phyloP scores from a whole-genome alignment of 495 filamentous ascomycete genomes.

The Penicillium coprophilum region DNA sequence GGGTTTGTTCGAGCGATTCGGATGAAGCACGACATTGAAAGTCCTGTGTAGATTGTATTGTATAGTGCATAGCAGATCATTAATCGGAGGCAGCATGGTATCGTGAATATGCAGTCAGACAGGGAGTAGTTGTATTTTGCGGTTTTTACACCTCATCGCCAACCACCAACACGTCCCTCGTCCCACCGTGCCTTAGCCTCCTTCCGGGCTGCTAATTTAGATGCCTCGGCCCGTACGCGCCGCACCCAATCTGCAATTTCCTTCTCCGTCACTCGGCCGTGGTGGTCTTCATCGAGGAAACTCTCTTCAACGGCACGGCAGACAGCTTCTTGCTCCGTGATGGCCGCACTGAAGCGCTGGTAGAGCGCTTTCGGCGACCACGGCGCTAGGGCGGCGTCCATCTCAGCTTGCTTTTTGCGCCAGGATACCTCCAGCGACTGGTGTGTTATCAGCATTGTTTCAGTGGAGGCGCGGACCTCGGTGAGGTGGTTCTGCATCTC shows the following conservation, averaged over 20 bases:
- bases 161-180: constrained; percentile 88
- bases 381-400: constrained; percentile 79
- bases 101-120: background rate
- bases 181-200: constrained; percentile 92
- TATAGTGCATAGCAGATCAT: constrained; percentile 4
- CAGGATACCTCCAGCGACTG: constrained; percentile 88
- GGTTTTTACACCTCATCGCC: constrained; percentile 59
- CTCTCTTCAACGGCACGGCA: constrained; percentile 85
- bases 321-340: constrained; percentile 80
- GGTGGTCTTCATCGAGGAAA: constrained; percentile 66
- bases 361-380: constrained; percentile 86
- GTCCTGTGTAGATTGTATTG: background rate
- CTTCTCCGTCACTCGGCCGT: constrained; percentile 63
- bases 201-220: constrained; percentile 67
- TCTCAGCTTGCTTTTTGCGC: constrained; percentile 81
- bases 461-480: constrained; percentile 62
- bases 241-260: constrained; percentile 83
- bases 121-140: background rate
- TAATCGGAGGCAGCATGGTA: background rate
- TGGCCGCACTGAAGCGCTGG: constrained; percentile 67
- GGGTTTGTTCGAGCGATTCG: background rate
- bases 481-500: constrained; percentile 61
- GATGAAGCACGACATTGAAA: background rate
- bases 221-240: constrained; percentile 73
- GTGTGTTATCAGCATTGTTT: constrained; percentile 77